Conservation (phyloP, 1,139 yeast species). For the Yarrowia galli region DNA sequence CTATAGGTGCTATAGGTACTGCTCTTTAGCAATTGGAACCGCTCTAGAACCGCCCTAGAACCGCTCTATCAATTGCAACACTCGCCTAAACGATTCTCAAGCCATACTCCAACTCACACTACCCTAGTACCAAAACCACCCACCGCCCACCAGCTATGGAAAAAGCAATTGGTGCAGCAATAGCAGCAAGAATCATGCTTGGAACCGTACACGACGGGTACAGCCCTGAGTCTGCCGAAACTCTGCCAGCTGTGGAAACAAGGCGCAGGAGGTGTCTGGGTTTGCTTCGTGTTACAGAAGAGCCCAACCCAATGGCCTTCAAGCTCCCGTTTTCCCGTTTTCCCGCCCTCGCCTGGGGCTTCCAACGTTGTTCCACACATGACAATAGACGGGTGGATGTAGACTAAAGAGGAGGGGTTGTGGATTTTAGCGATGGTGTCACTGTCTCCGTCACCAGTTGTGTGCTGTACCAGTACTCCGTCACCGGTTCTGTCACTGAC, state of each 20-base stretch:
- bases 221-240: constrained; percentile 25
- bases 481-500: too few species aligned
- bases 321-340: not conserved
- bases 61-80: too few species aligned
- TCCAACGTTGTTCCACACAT: constrained; percentile 19
- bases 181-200: not conserved
- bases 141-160: not conserved
- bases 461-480: too few species aligned
- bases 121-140: too few species aligned
- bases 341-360: not conserved
- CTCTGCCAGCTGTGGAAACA: not conserved
- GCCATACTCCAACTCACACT: too few species aligned
- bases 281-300: constrained; percentile 20
- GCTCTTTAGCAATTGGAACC: too few species aligned
- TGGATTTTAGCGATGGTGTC: too few species aligned
- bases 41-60: too few species aligned
- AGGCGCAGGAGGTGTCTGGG: constrained; percentile 2
- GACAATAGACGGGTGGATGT: not conserved
- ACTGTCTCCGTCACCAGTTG: too few species aligned
- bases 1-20: not conserved
- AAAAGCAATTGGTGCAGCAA: constrained; percentile 7
- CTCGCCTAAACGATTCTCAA: too few species aligned
- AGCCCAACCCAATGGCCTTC: not conserved
- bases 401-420: not conserved
- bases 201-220: too few species aligned